phyloP scores from a whole-genome alignment of 2,329 filamentous ascomycete species.

The Aspergillus calidoustus region DNA sequence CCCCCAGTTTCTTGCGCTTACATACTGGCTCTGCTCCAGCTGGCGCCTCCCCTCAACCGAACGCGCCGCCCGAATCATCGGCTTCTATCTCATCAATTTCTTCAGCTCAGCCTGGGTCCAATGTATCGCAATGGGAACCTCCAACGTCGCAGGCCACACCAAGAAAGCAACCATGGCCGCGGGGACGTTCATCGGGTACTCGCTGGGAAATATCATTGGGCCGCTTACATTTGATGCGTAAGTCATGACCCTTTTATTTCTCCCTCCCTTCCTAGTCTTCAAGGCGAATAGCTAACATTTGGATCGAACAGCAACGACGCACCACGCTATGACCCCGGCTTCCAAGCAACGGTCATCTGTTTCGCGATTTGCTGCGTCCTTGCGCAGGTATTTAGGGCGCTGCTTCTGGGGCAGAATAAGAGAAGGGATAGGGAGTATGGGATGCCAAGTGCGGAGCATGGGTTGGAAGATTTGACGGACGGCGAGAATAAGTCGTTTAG shows the following conservation, averaged over 20 bases:
- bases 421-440: constrained; percentile 12
- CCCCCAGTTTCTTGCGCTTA: not conserved
- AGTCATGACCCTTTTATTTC: not conserved
- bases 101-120: constrained; percentile 20
- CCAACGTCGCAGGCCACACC: constrained; percentile 20
- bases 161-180: constrained; percentile 21
- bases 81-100: constrained; percentile 20
- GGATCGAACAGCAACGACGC: constrained; percentile 13
- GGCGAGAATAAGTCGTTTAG: constrained; percentile 17
- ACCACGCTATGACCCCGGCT: constrained; percentile 17
- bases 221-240: constrained; percentile 18
- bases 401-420: constrained; percentile 9
- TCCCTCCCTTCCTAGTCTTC: too few relatives aligned
- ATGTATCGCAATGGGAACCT: constrained; percentile 19
- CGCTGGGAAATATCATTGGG: constrained; percentile 19
- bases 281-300: too few relatives aligned
- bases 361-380: constrained; percentile 10
- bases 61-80: constrained; percentile 14
- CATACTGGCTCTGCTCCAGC: not conserved
- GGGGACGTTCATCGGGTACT: constrained; percentile 21
- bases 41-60: constrained; percentile 16
- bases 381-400: constrained; percentile 11
- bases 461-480: constrained; percentile 14
- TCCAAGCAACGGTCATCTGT: constrained; percentile 15
- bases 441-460: constrained; percentile 2